A percentile compares a stretch with the other conserved stretches of the same genome.
phyloP scores from a whole-genome alignment of 345 rosid genomes.

The Diplotaxis tenuifolia region DNA sequence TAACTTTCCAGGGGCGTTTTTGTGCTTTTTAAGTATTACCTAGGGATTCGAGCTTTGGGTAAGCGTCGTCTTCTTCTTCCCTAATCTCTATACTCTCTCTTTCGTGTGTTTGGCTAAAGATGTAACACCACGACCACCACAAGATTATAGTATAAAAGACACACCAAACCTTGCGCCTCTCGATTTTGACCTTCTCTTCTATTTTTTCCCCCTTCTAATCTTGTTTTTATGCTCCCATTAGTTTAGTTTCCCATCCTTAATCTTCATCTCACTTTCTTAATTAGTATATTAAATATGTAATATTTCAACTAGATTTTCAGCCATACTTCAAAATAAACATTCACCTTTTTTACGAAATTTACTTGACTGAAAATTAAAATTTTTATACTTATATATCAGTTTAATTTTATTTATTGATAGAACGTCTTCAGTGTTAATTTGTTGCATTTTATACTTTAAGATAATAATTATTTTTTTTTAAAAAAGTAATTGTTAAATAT shows the following conservation, averaged over 20 bases:
- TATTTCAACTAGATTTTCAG: not conserved
- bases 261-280: not conserved
- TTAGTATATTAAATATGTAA: not conserved
- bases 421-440: not conserved
- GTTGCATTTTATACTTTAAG: no score
- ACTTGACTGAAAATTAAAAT: no score
- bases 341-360: no score
- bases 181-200: slow-evolving; percentile 40
- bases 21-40: not conserved
- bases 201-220: not conserved
- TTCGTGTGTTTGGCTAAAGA: slow-evolving; percentile 17
- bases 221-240: not conserved
- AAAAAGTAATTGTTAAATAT: no score
- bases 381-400: no score
- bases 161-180: slow-evolving; percentile 40
- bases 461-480: no score
- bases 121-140: slow-evolving; percentile 40
- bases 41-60: slow-evolving; percentile 37
- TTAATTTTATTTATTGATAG: no score
- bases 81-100: not conserved
- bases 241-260: not conserved
- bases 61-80: slow-evolving; percentile 13
- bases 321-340: no score
- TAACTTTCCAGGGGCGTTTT: slow-evolving; percentile 1
- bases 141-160: slow-evolving; percentile 28